A percentile compares a stretch with the other conserved stretches of the same genome.
These are phyloP conservation scores for Hyaloscypha finlandica DNA, from an alignment of 495 filamentous ascomycete species.

Conservation along the genomic window DNA sequence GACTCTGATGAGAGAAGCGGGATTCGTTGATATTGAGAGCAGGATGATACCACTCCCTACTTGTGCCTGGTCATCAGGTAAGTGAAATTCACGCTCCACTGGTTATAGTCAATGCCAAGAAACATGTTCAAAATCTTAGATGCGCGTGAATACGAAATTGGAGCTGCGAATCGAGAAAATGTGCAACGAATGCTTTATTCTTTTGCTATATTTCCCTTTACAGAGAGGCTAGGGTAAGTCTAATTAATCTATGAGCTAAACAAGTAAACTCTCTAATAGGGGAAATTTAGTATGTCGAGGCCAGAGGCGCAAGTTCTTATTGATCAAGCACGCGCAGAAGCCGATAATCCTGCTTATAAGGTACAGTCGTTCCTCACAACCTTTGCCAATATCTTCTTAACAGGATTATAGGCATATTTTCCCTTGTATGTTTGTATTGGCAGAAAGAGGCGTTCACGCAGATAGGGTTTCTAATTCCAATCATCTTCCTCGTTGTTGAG, in stretches of 20 bases:
- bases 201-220: slow-evolving; percentile 64
- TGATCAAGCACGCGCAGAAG: slow-evolving; percentile 66
- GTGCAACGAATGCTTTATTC: slow-evolving; percentile 61
- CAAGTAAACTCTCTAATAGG: background rate
- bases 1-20: slow-evolving; percentile 63
- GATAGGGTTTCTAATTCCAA: too few species aligned
- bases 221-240: slow-evolving; percentile 37
- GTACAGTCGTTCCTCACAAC: slow-evolving; percentile 39
- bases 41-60: slow-evolving; percentile 72
- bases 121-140: slow-evolving; percentile 43
- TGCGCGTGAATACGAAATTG: slow-evolving; percentile 61
- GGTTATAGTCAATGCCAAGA: background rate
- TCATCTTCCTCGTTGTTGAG: too few species aligned
- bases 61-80: slow-evolving; percentile 75
- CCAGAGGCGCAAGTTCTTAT: slow-evolving; percentile 66
- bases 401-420: slow-evolving; percentile 61
- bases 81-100: slow-evolving; percentile 21
- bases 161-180: slow-evolving; percentile 60
- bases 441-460: slow-evolving; percentile 40
- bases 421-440: slow-evolving; percentile 70
- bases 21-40: slow-evolving; percentile 71
- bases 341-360: slow-evolving; percentile 63
- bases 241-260: background rate
- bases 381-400: slow-evolving; percentile 7
- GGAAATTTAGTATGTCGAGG: slow-evolving; percentile 56